Percentiles rank a stretch among this genome's conserved stretches.
Conservation (phyloP, 1,139 yeast species). For the Blastobotrys ciferrii region DNA sequence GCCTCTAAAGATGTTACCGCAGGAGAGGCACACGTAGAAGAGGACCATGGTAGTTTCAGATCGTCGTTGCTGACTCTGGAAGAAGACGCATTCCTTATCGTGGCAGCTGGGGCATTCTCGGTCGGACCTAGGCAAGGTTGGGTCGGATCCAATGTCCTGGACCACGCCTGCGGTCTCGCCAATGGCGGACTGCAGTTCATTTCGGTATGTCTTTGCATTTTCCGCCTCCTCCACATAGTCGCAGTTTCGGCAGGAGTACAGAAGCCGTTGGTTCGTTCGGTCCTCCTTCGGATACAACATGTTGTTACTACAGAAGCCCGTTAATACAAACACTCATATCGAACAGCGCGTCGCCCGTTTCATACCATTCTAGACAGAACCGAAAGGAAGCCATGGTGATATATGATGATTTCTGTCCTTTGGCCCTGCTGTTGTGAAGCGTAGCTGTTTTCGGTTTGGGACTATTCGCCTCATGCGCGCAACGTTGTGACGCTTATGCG, state of each 20-base stretch:
- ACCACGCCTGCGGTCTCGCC: slow-evolving; percentile 97
- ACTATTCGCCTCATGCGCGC: background rate
- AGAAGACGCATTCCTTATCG: slow-evolving; percentile 87
- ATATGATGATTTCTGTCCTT: background rate
- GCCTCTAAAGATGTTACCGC: slow-evolving; percentile 62
- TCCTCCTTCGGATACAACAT: slow-evolving; percentile 99
- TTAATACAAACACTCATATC: slow-evolving; percentile 12
- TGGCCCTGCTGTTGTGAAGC: background rate
- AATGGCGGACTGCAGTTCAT: slow-evolving; percentile 84
- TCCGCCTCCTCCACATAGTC: slow-evolving; percentile 91
- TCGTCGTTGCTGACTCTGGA: slow-evolving; percentile 92
- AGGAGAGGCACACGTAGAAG: slow-evolving; percentile 86
- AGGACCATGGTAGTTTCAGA: slow-evolving; percentile 91
- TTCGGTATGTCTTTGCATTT: slow-evolving; percentile 84
- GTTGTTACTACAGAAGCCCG: slow-evolving; percentile 59
- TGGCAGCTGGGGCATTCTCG: slow-evolving; percentile 90
- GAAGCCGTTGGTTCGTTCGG: slow-evolving; percentile 60
- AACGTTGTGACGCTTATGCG: slow-evolving; percentile 11
- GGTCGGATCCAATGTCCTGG: slow-evolving; percentile 93
- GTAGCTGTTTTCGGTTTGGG: too few species aligned
- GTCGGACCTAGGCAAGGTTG: slow-evolving; percentile 88
- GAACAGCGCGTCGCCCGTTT: background rate
- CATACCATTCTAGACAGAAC: slow-evolving; percentile 81
- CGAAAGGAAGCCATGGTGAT: slow-evolving; percentile 77
- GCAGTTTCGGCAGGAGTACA: slow-evolving; percentile 94